A percentile compares a stretch with the other conserved stretches of the same genome.
phyloP scores from a whole-genome alignment of 768 basidiomycete genomes.

The Boletus eberwhitei region DNA sequence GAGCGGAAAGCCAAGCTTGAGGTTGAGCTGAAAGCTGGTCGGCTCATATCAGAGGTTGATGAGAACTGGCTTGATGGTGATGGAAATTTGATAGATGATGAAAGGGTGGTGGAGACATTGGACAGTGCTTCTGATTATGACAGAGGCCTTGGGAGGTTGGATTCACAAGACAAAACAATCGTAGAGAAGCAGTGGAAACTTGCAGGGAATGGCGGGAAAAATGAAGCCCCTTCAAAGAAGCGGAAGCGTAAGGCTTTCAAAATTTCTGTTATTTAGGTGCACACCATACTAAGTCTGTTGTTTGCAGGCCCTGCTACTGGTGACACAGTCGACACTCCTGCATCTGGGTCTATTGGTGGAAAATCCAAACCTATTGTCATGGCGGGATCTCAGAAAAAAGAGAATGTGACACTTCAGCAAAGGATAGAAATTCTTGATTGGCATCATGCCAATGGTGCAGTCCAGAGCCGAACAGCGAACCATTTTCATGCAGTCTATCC shows the following conservation, averaged over 20 bases:
- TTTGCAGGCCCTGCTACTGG: no score
- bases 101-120: background rate
- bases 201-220: background rate
- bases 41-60: constrained; percentile 13
- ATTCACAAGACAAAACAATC: background rate
- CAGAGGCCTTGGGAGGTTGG: background rate
- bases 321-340: no score
- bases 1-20: constrained; percentile 7
- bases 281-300: no score
- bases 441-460: constrained; percentile 25
- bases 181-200: background rate
- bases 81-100: constrained; percentile 2
- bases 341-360: no score
- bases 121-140: constrained; percentile 6
- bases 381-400: background rate
- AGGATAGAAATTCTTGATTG: background rate
- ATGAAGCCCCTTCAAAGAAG: background rate
- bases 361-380: no score
- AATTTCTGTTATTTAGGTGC: no score
- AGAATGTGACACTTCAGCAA: background rate
- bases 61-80: constrained; percentile 18
- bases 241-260: background rate
- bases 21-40: background rate
- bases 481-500: constrained; percentile 34
- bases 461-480: constrained; percentile 28